Conservation (phyloP, 345 rosid species). For the Citrus sp. region DNA sequence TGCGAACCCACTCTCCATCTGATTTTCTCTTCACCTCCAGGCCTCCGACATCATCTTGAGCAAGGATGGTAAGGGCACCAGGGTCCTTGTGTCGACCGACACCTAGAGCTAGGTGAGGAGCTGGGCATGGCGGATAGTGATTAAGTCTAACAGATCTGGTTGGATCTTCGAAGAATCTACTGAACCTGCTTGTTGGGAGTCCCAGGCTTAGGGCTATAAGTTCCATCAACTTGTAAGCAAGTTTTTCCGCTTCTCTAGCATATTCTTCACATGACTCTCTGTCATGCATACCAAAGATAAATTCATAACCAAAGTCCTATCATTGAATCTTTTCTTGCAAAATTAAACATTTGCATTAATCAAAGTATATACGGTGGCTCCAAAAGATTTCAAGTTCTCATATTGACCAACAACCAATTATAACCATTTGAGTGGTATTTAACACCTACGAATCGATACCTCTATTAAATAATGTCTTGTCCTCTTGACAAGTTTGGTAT, state of each 20-base stretch:
- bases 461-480: no score
- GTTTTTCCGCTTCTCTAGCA: slow-evolving; percentile 41
- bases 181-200: slow-evolving; percentile 22
- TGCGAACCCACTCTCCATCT: slow-evolving; percentile 30
- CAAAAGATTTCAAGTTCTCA: background rate
- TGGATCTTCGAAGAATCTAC: slow-evolving; percentile 27
- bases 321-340: background rate
- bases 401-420: background rate
- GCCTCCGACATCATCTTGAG: slow-evolving; percentile 36
- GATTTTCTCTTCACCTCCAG: slow-evolving; percentile 32
- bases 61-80: slow-evolving; percentile 28
- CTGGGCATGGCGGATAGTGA: slow-evolving; percentile 38
- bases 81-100: slow-evolving; percentile 33
- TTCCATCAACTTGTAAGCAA: slow-evolving; percentile 41
- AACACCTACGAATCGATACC: no score
- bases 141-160: slow-evolving; percentile 27
- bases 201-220: slow-evolving; percentile 36
- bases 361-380: background rate
- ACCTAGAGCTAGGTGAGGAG: slow-evolving; percentile 32
- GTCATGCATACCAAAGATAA: background rate
- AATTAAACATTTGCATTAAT: background rate
- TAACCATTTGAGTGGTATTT: no score
- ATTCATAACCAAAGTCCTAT: background rate
- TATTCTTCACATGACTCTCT: slow-evolving; percentile 59
- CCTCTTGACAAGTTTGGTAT: no score